phyloP scores from a whole-genome alignment of 2,329 filamentous ascomycete genomes.

The Ophiocordyceps camponoti-floridani region DNA sequence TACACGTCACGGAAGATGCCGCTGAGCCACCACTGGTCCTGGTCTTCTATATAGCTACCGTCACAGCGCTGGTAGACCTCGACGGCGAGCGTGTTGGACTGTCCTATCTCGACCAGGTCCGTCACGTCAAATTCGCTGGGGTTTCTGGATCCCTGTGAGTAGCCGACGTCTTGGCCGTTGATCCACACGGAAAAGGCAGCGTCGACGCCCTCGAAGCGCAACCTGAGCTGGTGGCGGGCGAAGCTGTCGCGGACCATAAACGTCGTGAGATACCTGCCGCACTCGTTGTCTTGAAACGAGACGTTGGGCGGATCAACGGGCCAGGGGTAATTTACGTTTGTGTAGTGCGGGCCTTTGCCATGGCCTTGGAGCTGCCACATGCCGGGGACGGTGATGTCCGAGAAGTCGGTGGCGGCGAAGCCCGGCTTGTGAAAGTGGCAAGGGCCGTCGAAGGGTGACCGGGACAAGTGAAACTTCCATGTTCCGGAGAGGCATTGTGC shows the following conservation, averaged over 20 bases:
- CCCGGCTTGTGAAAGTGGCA: constrained; percentile 16
- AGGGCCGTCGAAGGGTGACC: constrained; percentile 26
- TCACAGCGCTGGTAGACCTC: constrained; percentile 58
- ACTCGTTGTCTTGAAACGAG: constrained; percentile 45
- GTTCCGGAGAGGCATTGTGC: constrained; percentile 28
- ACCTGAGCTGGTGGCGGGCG: constrained; percentile 36
- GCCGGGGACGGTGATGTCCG: constrained; percentile 40
- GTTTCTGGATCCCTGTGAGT: constrained; percentile 55
- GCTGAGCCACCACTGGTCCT: constrained; percentile 52
- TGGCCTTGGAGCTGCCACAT: constrained; percentile 57
- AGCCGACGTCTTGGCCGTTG: constrained; percentile 50
- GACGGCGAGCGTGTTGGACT: constrained; percentile 40
- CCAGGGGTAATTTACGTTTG: constrained; percentile 50
- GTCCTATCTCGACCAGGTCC: constrained; percentile 20
- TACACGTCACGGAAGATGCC: constrained; percentile 54
- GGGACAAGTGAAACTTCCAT: constrained; percentile 34
- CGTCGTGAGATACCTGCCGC: constrained; percentile 40
- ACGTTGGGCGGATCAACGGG: constrained; percentile 49
- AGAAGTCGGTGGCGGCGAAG: constrained; percentile 15
- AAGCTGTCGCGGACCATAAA: constrained; percentile 33
- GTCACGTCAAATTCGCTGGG: constrained; percentile 59
- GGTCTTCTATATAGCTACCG: constrained; percentile 55
- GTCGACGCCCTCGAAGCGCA: constrained; percentile 61
- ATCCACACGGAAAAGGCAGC: constrained; percentile 54
- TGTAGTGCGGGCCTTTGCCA: constrained; percentile 47